Evolutionary conservation across 2,329 filamentous ascomycete species (phyloP), one percentile per base, ranked within the genome.

Genomic region (Diaporthe vexans): DNA sequence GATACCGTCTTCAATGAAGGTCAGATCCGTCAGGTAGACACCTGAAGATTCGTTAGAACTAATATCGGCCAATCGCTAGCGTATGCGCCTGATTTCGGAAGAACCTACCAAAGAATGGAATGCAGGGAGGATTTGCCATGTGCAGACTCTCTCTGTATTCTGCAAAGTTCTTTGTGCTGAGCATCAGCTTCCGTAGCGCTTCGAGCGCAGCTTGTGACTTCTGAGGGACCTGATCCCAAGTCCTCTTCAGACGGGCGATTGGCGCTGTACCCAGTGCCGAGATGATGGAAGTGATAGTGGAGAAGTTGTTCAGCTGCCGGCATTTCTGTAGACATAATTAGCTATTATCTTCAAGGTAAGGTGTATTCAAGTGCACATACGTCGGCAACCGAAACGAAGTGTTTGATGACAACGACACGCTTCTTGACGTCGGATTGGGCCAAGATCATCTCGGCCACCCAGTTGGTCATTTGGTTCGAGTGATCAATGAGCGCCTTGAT

Each of bases 401-500:
- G 97, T 83, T 98, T 98, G 84, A 99, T 98, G 58, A 99, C 97
- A 46, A 97, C 94, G 35, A 98, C 96, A 79, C 97, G 91, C 83
- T 97, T 97, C 87, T 97, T 98, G 76, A 98, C 94, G 82, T 99
- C 97, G 79, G 93, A 91, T 83, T 99, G 97, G 0, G 94, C 95
- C 76, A 99, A 85, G 78, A 99, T 98, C 97, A 99, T 98, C 83
- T 98, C 96, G 40, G 97, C 97, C 68, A 98, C 97, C 97, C 97
- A 99, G 82, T 98, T 99, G 8, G 97, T 99, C 88, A 99, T 92
- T 83, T 98, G 96, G 81, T 99, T 99, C 0, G 97, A 98, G 84
- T 99, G 97, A 70, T 98, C 88, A 84, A 99, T 99, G 76, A 99
- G 89, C 13, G 95, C 94, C 85, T 98, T 98, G 78, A 99, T 95